Evolutionary conservation across 1,139 yeast species (phyloP).

Genomic region (Pichia sorboxylosa): DNA sequence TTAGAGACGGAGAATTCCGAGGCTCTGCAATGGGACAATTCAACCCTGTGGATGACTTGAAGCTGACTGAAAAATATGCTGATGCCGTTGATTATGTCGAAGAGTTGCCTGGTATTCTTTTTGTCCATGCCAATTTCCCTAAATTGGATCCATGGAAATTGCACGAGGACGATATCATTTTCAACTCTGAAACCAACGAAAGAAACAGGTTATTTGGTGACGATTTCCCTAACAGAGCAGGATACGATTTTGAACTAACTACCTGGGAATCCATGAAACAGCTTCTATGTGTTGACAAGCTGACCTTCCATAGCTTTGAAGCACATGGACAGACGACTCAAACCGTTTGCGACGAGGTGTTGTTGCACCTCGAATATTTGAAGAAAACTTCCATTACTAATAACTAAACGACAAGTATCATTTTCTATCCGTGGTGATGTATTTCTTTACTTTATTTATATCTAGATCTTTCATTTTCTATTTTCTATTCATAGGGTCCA

Average conservation of each 20-base stretch:
- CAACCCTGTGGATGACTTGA: constrained; percentile 52
- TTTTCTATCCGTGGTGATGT: no score
- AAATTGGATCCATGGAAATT: constrained; percentile 22
- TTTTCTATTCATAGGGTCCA: no score
- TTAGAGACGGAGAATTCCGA: constrained; percentile 23
- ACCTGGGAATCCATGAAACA: constrained; percentile 53
- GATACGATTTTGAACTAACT: constrained; percentile 48
- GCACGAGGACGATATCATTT: constrained; percentile 11
- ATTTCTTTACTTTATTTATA: no score
- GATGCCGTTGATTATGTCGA: constrained; percentile 10
- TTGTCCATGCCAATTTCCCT: constrained; percentile 21
- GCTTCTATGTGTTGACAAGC: constrained; percentile 42
- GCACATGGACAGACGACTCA: no score
- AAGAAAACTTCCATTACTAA: no score
- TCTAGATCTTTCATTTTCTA: no score
- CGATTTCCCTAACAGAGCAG: constrained; percentile 38
- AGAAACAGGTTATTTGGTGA: constrained; percentile 23
- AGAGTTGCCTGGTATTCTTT: constrained; percentile 15
- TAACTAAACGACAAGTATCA: no score
- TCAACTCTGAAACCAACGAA: constrained; percentile 10
- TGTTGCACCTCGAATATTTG: no score
- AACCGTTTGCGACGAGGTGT: no score
- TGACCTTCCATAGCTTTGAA: no score
- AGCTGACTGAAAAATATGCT: constrained; percentile 17
- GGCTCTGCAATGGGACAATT: constrained; percentile 62